These are phyloP conservation scores for Phytophthora foliorum DNA, from an alignment of 352 stramenopile genomes.

Conservation along the genomic window DNA sequence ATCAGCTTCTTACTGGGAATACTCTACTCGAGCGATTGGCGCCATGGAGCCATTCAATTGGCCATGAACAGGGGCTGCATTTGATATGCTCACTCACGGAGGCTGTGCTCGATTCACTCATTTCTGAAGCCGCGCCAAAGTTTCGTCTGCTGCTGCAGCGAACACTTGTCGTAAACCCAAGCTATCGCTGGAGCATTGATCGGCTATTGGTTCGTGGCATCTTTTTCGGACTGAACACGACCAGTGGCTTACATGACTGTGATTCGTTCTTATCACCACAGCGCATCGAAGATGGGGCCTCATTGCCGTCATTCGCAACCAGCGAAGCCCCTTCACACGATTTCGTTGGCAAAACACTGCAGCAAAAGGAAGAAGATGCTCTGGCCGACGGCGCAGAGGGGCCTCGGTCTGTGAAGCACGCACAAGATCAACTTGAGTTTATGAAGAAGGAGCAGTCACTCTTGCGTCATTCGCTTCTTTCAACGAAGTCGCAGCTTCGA, in stretches of 20 bases:
- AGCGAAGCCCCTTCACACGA: conserved; percentile 25
- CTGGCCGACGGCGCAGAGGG: conserved; percentile 43
- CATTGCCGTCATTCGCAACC: conserved; percentile 1
- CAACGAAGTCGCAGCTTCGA: conserved; percentile 58
- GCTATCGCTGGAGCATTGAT: conserved; percentile 61
- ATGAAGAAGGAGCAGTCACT: conserved; percentile 68
- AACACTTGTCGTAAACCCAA: conserved; percentile 55
- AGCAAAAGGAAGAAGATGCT: conserved; percentile 37
- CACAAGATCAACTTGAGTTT: conserved; percentile 71
- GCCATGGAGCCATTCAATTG: conserved; percentile 53
- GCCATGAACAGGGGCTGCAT: conserved; percentile 53
- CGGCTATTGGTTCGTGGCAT: conserved; percentile 45
- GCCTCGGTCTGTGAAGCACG: conserved; percentile 53
- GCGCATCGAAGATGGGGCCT: conserved; percentile 14
- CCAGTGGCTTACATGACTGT: not conserved
- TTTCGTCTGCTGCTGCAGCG: conserved; percentile 55
- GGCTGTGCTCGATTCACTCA: conserved; percentile 46
- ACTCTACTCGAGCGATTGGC: conserved; percentile 54
- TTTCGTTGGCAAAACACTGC: conserved; percentile 33
- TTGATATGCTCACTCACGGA: conserved; percentile 68
- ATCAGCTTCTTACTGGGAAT: conserved; percentile 55
- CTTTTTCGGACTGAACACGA: not conserved
- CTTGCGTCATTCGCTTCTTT: conserved; percentile 52
- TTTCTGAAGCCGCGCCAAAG: conserved; percentile 40
- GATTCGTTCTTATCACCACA: conserved; percentile 7